Percentiles rank a stretch among this genome's conserved stretches.
phyloP scores from a whole-genome alignment of 208 protist species.

The Trypanosoma platydactyli region DNA sequence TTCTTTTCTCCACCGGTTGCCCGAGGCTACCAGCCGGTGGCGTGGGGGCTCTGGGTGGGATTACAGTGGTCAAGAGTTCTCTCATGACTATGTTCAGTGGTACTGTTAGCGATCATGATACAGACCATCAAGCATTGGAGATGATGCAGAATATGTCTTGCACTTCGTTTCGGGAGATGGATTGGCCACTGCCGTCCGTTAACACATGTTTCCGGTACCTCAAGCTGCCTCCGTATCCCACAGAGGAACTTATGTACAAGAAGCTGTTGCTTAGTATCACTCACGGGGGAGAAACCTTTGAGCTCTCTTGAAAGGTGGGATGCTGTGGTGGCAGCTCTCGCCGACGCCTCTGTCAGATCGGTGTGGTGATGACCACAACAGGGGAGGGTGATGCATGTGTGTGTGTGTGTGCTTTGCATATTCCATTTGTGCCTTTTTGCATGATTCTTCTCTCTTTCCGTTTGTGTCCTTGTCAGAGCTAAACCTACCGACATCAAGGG shows the following conservation, averaged over 20 bases:
- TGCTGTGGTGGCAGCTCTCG: neutral
- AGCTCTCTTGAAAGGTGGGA: conserved; percentile 61
- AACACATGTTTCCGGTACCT: conserved; percentile 93
- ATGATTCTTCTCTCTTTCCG: too few relatives aligned
- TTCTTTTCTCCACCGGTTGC: conserved; percentile 91
- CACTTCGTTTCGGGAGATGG: conserved; percentile 29
- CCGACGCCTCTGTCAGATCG: too few relatives aligned
- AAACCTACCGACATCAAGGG: too few relatives aligned
- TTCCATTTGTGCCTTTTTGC: too few relatives aligned
- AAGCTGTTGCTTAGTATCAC: conserved; percentile 86
- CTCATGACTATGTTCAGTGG: conserved; percentile 32
- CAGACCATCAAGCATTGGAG: conserved; percentile 11
- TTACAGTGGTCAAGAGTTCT: conserved; percentile 85
- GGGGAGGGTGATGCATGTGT: neutral
- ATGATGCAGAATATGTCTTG: conserved; percentile 23
- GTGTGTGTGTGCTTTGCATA: neutral
- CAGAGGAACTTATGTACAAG: conserved; percentile 77
- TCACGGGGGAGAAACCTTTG: conserved; percentile 77
- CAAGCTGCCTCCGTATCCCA: conserved; percentile 88
- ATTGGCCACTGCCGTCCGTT: conserved; percentile 86
- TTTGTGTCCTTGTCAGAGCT: too few relatives aligned
- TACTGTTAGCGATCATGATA: conserved; percentile 12
- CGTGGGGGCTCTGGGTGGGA: conserved; percentile 77
- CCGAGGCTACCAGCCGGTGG: conserved; percentile 85
- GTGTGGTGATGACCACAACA: too few relatives aligned